A percentile compares a stretch with the other conserved stretches of the same genome.
phyloP scores from a whole-genome alignment of 2,329 filamentous ascomycete genomes.

The Podosphaera xanthii region DNA sequence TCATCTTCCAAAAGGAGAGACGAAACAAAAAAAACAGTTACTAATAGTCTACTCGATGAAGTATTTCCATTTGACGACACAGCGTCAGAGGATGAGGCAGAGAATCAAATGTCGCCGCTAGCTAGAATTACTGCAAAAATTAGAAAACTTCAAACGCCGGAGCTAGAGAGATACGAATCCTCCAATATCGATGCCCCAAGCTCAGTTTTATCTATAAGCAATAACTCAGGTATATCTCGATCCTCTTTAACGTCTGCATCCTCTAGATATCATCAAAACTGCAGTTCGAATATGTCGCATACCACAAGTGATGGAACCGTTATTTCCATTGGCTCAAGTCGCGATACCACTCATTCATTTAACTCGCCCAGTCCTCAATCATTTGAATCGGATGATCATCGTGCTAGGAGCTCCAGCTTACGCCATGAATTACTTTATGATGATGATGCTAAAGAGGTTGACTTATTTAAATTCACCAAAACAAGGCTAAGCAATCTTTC shows the following conservation, averaged over 20 bases:
- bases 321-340: slow-evolving; percentile 21
- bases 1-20: no score
- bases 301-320: slow-evolving; percentile 40
- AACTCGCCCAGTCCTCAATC: slow-evolving; percentile 23
- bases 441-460: slow-evolving; percentile 50
- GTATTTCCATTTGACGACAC: no score
- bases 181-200: slow-evolving; percentile 14
- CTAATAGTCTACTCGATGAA: no score
- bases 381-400: slow-evolving; percentile 21
- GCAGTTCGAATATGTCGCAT: slow-evolving; percentile 28
- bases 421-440: slow-evolving; percentile 51
- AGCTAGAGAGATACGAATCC: slow-evolving; percentile 11
- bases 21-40: no score
- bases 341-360: slow-evolving; percentile 32
- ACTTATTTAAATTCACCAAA: slow-evolving; percentile 71
- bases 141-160: slow-evolving; percentile 18
- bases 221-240: slow-evolving; percentile 22
- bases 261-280: slow-evolving; percentile 17
- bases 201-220: slow-evolving; percentile 16
- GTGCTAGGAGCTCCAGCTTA: slow-evolving; percentile 36
- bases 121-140: slow-evolving; percentile 53
- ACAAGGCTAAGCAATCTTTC: slow-evolving; percentile 62
- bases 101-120: slow-evolving; percentile 52
- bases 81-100: slow-evolving; percentile 12
- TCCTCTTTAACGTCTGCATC: slow-evolving; percentile 32